A percentile compares a stretch with the other conserved stretches of the same genome.
Conservation (phyloP, 129 eudicot species). For the Apium graveolens region DNA sequence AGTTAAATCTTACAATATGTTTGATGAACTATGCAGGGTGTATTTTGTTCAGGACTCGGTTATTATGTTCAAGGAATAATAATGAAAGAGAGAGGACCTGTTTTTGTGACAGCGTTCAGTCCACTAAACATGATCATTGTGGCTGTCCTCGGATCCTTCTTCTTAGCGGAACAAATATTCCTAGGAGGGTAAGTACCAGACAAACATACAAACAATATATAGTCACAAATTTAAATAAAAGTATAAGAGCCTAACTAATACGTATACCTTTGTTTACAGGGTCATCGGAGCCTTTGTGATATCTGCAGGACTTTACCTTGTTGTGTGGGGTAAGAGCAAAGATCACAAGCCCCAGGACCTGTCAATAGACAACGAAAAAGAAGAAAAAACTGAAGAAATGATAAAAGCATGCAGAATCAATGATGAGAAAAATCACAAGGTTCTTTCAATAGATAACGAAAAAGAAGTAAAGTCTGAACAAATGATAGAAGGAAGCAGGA, state of each 20-base stretch:
- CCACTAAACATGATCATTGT: constrained; percentile 77
- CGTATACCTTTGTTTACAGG: constrained; percentile 36
- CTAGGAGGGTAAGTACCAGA: constrained; percentile 58
- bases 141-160: constrained; percentile 60
- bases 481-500: background rate
- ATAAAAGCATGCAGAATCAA: background rate
- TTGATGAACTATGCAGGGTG: background rate
- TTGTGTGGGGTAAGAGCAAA: constrained; percentile 92
- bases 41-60: constrained; percentile 8
- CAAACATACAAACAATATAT: background rate
- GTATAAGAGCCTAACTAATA: background rate
- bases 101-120: constrained; percentile 79
- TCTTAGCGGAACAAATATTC: constrained; percentile 55
- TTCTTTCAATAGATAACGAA: background rate
- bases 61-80: constrained; percentile 11
- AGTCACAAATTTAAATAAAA: background rate
- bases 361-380: background rate
- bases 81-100: constrained; percentile 45
- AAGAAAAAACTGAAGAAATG: background rate
- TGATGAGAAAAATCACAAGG: constrained; percentile 5
- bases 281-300: constrained; percentile 77
- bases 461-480: background rate
- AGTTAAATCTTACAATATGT: background rate
- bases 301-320: constrained; percentile 73
- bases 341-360: constrained; percentile 27